A percentile compares a stretch with the other conserved stretches of the same genome.
phyloP scores from a whole-genome alignment of 805 yeast genomes.

The Kuraishia borneana region DNA sequence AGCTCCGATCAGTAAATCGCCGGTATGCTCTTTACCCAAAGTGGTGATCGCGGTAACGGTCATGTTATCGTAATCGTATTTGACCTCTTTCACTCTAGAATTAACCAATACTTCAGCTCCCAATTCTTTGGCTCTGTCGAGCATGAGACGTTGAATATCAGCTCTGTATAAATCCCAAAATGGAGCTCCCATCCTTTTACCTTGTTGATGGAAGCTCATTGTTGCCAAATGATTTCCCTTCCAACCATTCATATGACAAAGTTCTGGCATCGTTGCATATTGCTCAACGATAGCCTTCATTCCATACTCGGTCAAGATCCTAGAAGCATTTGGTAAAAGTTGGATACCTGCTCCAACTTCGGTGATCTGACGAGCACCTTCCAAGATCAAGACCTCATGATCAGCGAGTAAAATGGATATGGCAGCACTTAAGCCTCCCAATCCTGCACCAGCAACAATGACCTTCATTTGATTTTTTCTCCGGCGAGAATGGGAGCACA shows the following conservation, averaged over 20 bases:
- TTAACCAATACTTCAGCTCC: slow-evolving; percentile 11
- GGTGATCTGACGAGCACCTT: slow-evolving; percentile 13
- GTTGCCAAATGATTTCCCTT: slow-evolving; percentile 8
- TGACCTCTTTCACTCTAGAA: slow-evolving; percentile 9
- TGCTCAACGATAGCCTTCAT: slow-evolving; percentile 4
- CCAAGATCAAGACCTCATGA: slow-evolving; percentile 15
- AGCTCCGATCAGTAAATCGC: slow-evolving; percentile 16
- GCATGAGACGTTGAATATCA: slow-evolving; percentile 15
- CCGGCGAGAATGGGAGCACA: too few species aligned
- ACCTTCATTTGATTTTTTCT: too few species aligned
- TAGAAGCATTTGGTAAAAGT: slow-evolving; percentile 15
- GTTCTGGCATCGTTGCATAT: slow-evolving; percentile 9
- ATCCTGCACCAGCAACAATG: slow-evolving; percentile 18
- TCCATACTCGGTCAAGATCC: slow-evolving; percentile 12
- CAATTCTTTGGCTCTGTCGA: slow-evolving; percentile 9
- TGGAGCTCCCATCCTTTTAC: slow-evolving; percentile 10
- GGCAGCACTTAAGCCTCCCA: slow-evolving; percentile 19
- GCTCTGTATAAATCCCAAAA: slow-evolving; percentile 17
- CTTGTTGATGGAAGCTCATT: slow-evolving; percentile 11
- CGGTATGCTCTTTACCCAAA: slow-evolving; percentile 8
- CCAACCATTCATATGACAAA: slow-evolving; percentile 11
- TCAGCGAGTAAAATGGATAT: slow-evolving; percentile 13
- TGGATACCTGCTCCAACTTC: slow-evolving; percentile 21
- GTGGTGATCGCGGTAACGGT: slow-evolving; percentile 7
- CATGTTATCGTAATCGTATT: slow-evolving; percentile 9